Evolutionary conservation across 495 filamentous ascomycete genomes (phyloP), one percentile per base, ranked within the genome.

Genomic region (Tuber umbilicatum): DNA sequence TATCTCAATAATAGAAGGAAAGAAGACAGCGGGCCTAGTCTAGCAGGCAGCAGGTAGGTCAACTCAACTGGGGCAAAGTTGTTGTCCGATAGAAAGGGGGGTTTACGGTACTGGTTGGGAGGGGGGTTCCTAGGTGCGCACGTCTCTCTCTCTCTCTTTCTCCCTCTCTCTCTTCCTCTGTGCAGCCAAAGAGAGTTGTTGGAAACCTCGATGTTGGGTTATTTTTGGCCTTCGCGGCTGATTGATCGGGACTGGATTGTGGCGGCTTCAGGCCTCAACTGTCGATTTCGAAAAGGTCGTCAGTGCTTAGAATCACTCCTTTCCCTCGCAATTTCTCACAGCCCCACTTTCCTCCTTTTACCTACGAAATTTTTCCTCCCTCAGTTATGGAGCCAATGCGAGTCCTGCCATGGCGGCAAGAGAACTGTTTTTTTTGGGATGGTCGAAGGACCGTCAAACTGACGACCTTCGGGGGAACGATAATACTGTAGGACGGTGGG

Each of bases 161-260:
- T 60, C 2, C 16, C 21, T 10, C 21, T 9, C 5, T 47, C 14
- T 5, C 6, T 40, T 5, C 39, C 6, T 5, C 6, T 7, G 50
- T 60, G 14, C 27, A 35, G 55, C 55, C 55, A 64, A 64, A 64
- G 55, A 64, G 55, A 64, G 6, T 70, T 74, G 74, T 78, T 71
- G 76, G 70, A 73, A 80, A 70, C 68, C 70, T 64, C 55, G 39
- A 68, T 68, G 37, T 71, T 79, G 55, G 55, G 71, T 79, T 79
- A 79, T 79, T 79, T 79, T 79, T 78, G 77, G 77, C 69, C 69
- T 23, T 74, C 68, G 77, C 41, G 75, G 60, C 69, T 79, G 68
- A 79, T 71, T 23, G 72, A 78, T 79, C 45, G 35, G 72, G 77
- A 71, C 60, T 75, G 78, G 76, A 60, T 70, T 75, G 69, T 76